Conservation (phyloP, 2,329 filamentous ascomycete species). For the Calonectria naviculata region DNA sequence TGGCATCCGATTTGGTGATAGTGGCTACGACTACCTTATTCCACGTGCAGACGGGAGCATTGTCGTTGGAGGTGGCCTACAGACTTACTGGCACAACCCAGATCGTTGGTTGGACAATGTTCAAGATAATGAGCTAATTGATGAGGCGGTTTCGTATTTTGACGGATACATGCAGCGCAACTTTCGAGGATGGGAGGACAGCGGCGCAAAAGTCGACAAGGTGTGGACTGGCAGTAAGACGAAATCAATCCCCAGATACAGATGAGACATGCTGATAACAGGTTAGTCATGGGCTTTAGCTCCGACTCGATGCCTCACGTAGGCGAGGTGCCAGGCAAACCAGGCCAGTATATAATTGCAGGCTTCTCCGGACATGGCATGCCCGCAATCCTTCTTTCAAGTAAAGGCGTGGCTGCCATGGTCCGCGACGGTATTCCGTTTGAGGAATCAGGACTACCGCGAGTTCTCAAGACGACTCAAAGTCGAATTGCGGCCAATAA, state of each 20-base stretch:
- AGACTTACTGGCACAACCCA: conserved; percentile 45
- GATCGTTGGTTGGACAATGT: conserved; percentile 57
- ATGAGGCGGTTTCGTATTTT: conserved; percentile 55
- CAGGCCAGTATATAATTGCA: conserved; percentile 55
- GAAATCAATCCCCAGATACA: neutral
- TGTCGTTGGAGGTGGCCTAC: conserved; percentile 42
- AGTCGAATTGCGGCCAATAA: conserved; percentile 36
- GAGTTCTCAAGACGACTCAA: conserved; percentile 46
- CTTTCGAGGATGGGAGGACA: conserved; percentile 61
- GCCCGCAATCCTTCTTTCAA: conserved; percentile 55
- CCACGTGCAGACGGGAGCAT: conserved; percentile 55
- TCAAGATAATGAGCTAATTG: conserved; percentile 59
- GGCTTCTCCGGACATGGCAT: conserved; percentile 64
- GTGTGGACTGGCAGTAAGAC: conserved; percentile 45
- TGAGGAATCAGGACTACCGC: conserved; percentile 50
- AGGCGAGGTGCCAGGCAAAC: conserved; percentile 47
- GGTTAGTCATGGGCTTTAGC: conserved; percentile 52
- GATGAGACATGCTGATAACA: neutral
- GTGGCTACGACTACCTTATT: conserved; percentile 52
- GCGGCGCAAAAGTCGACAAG: conserved; percentile 44
- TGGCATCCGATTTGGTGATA: conserved; percentile 32
- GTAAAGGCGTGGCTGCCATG: conserved; percentile 56
- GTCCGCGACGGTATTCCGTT: conserved; percentile 44
- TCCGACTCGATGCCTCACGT: conserved; percentile 55
- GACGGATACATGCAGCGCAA: conserved; percentile 59